Conservation (phyloP, 1,284 basidiomycete species). For the Sparassis latifolia region DNA sequence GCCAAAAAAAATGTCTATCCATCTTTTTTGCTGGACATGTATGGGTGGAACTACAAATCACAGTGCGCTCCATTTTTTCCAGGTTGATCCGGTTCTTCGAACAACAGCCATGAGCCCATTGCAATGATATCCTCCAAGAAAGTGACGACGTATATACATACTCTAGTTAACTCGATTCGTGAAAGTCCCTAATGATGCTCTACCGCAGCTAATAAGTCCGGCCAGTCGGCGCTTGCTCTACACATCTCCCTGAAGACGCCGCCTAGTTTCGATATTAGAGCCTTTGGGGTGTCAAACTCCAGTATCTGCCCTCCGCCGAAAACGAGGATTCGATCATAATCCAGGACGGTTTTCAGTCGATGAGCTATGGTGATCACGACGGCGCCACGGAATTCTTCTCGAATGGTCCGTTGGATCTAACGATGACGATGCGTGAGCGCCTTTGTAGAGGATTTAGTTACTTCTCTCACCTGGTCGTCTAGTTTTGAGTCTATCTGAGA, state of each 20-base stretch:
- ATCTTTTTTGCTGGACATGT: no score
- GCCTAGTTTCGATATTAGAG: constrained; percentile 48
- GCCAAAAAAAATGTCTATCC: no score
- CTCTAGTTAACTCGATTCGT: background rate
- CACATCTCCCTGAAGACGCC: constrained; percentile 72
- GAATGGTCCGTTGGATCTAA: constrained; percentile 76
- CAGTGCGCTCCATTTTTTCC: no score
- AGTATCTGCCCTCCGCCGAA: constrained; percentile 60
- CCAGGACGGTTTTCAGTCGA: constrained; percentile 64
- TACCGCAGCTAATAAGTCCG: constrained; percentile 9
- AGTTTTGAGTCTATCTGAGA: constrained; percentile 72
- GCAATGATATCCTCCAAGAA: no score
- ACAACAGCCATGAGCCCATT: no score
- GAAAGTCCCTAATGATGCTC: background rate
- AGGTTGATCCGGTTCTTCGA: no score
- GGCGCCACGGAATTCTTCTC: constrained; percentile 65
- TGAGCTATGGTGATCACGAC: constrained; percentile 86
- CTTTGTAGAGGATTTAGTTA: background rate
- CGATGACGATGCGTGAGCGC: background rate
- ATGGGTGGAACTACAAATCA: no score
- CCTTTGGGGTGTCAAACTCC: constrained; percentile 67
- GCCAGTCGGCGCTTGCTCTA: constrained; percentile 56
- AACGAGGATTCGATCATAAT: constrained; percentile 80
- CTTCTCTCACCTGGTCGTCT: constrained; percentile 48
- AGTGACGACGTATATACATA: no score